phyloP scores from a whole-genome alignment of 140 eudicot genomes.

The Ambrosia hybrid region DNA sequence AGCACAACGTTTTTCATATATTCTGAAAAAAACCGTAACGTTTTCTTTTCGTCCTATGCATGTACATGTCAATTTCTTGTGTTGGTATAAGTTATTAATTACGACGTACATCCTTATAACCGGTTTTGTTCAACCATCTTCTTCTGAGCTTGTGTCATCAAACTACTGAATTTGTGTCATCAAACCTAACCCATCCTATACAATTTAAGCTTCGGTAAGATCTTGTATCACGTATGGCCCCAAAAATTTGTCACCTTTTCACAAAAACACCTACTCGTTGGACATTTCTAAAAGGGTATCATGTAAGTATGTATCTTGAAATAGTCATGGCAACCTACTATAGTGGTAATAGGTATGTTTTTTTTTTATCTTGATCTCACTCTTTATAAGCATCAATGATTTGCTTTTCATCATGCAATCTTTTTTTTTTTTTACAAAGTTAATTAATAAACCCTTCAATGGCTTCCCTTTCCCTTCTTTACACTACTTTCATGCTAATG shows the following conservation, averaged over 20 bases:
- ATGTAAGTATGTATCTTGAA: conserved; percentile 33
- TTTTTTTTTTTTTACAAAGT: conserved; percentile 16
- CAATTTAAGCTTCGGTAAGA: conserved; percentile 11
- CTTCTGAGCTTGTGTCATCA: conserved; percentile 6
- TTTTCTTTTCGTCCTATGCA: conserved; percentile 12
- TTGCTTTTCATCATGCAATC: conserved; percentile 17
- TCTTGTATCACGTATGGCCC: conserved; percentile 22
- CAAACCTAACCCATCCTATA: no score
- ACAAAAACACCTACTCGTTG: conserved; percentile 25
- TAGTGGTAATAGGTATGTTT: conserved; percentile 41
- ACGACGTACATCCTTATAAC: conserved; percentile 16
- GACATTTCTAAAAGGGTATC: conserved; percentile 27
- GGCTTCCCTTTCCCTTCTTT: conserved; percentile 39
- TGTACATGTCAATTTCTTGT: neutral
- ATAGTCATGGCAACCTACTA: conserved; percentile 30
- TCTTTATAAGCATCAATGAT: conserved; percentile 26
- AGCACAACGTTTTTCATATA: neutral
- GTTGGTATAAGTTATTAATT: conserved; percentile 5
- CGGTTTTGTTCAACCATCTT: conserved; percentile 25
- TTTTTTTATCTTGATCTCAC: conserved; percentile 21
- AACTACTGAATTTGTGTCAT: no score
- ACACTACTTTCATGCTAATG: conserved; percentile 27
- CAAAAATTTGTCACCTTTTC: conserved; percentile 18
- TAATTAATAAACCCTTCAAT: conserved; percentile 24
- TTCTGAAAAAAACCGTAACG: neutral